Percentiles rank a stretch among this genome's conserved stretches.
Conservation (phyloP, 257 asterid genomes). For the Schizonepeta tenuifolia region DNA sequence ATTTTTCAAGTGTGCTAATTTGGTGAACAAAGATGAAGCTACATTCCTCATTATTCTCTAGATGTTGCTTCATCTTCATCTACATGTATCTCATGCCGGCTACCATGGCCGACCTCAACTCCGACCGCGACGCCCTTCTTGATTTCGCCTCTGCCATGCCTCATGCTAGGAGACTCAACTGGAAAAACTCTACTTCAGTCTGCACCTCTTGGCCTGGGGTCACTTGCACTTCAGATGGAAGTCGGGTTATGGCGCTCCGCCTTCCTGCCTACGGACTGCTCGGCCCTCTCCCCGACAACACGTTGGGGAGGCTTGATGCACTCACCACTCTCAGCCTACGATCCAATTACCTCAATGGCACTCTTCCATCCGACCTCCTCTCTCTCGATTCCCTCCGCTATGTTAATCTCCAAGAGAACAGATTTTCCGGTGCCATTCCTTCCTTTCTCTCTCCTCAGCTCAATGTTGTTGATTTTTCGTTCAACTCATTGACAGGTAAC, state of each 20-base stretch:
- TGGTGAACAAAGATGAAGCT: slow-evolving; percentile 41
- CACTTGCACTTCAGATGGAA: slow-evolving; percentile 50
- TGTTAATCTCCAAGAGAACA: slow-evolving; percentile 62
- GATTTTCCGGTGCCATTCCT: slow-evolving; percentile 63
- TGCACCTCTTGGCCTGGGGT: slow-evolving; percentile 73
- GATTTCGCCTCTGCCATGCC: slow-evolving; percentile 63
- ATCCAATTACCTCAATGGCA: slow-evolving; percentile 56
- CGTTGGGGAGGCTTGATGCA: slow-evolving; percentile 63
- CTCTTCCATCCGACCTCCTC: slow-evolving; percentile 66
- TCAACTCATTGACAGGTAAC: slow-evolving; percentile 64
- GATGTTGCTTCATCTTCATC: slow-evolving; percentile 22
- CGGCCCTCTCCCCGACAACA: slow-evolving; percentile 73
- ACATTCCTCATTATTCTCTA: slow-evolving; percentile 24
- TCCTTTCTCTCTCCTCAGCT: slow-evolving; percentile 52
- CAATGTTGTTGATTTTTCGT: slow-evolving; percentile 62
- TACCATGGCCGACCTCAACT: slow-evolving; percentile 49
- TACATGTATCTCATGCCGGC: slow-evolving; percentile 33
- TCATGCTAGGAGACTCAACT: slow-evolving; percentile 56
- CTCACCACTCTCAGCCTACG: slow-evolving; percentile 72
- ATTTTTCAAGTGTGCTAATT: neutral
- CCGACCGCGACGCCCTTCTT: slow-evolving; percentile 73
- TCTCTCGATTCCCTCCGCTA: slow-evolving; percentile 67
- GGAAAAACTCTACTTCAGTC: slow-evolving; percentile 51
- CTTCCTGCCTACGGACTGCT: slow-evolving; percentile 67
- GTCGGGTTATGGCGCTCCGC: slow-evolving; percentile 62